Evolutionary conservation across 2,329 filamentous ascomycete species (phyloP).

Genomic region (Trichothecium roseum): DNA sequence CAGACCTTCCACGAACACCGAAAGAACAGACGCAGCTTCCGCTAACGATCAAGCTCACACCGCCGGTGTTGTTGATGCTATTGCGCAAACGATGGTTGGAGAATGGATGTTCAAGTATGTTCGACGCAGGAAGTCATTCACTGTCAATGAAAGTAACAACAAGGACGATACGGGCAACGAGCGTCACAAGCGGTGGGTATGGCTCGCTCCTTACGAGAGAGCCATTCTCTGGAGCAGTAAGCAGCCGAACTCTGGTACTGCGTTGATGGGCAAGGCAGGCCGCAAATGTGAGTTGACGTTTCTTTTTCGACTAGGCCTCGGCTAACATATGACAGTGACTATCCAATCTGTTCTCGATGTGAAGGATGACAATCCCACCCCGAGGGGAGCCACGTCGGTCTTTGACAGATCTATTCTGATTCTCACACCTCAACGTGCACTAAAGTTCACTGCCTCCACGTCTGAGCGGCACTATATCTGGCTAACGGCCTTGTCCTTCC

Average conservation of each 20-base stretch:
- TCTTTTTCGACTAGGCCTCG: conserved; percentile 7
- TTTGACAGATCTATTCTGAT: conserved; percentile 96
- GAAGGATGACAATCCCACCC: conserved; percentile 81
- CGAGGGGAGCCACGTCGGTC: conserved; percentile 54
- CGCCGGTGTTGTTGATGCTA: conserved; percentile 84
- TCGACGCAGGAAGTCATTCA: conserved; percentile 80
- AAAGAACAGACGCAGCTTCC: conserved; percentile 27
- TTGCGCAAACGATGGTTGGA: conserved; percentile 96
- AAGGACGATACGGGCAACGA: conserved; percentile 64
- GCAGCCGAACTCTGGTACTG: conserved; percentile 80
- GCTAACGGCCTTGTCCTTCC: conserved; percentile 88
- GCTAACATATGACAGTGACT: conserved; percentile 49
- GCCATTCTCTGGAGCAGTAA: conserved; percentile 98
- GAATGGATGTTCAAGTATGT: conserved; percentile 96
- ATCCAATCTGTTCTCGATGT: conserved; percentile 97
- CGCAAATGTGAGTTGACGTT: conserved; percentile 67
- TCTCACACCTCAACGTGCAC: conserved; percentile 79
- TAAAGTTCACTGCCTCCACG: conserved; percentile 85
- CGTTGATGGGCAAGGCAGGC: conserved; percentile 86
- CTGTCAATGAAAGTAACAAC: conserved; percentile 56
- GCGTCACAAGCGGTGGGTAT: conserved; percentile 95
- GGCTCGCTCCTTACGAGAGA: conserved; percentile 92
- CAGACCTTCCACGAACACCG: conserved; percentile 50
- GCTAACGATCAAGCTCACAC: conserved; percentile 51
- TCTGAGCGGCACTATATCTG: conserved; percentile 87